Evolutionary conservation across 179 eudicot species (phyloP).

Genomic region (Nepenthes alata): DNA sequence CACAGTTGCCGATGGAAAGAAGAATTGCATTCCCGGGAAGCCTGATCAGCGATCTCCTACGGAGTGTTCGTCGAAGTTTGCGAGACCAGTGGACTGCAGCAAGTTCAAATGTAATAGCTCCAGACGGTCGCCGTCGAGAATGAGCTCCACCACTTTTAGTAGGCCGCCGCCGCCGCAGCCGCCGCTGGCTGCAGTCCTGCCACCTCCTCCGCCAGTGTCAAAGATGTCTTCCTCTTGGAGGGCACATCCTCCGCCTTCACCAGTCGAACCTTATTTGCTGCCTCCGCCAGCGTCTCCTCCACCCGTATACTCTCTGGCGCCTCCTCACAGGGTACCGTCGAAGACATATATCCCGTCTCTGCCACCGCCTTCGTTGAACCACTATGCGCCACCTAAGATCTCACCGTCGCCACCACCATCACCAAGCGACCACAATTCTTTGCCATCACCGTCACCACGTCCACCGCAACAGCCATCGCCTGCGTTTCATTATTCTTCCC

Average conservation of each 20-base stretch:
- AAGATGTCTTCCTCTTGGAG: no score
- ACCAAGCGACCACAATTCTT: neutral
- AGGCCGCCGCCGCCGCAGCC: slow-evolving; percentile 6
- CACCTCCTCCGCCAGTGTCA: slow-evolving; percentile 4
- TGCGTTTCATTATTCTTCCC: neutral
- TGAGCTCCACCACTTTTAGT: neutral
- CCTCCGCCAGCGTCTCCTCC: slow-evolving; percentile 7
- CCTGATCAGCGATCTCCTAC: slow-evolving; percentile 7
- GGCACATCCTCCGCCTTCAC: no score
- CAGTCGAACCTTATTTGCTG: no score
- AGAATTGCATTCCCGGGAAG: slow-evolving; percentile 17
- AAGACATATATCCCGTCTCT: slow-evolving; percentile 3
- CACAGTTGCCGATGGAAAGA: slow-evolving; percentile 2
- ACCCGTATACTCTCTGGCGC: neutral
- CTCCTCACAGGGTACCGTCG: neutral
- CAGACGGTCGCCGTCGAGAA: slow-evolving; percentile 5
- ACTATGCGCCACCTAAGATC: neutral
- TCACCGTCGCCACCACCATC: neutral
- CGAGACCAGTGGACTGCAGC: slow-evolving; percentile 24
- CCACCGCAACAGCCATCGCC: neutral
- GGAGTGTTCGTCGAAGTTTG: slow-evolving; percentile 16
- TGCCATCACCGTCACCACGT: neutral
- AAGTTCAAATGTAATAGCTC: slow-evolving; percentile 11
- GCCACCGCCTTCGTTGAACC: neutral
- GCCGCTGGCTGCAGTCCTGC: neutral